phyloP scores from a whole-genome alignment of 208 protist genomes.

The Angomonas ambiguus region DNA sequence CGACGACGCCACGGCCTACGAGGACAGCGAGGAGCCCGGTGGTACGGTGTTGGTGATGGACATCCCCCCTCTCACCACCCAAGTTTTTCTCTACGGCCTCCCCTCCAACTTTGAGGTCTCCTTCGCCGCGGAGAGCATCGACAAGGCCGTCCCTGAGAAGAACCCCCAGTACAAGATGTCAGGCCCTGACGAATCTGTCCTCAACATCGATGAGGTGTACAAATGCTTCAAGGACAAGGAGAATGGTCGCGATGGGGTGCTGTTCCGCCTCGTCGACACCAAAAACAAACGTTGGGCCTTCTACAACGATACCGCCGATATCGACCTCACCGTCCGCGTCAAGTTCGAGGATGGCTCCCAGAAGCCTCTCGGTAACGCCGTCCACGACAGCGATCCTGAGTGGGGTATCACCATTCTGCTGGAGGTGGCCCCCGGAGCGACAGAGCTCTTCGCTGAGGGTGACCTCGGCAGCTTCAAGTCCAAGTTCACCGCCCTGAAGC shows the following conservation, averaged over 20 bases:
- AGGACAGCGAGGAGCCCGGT: conserved; percentile 35
- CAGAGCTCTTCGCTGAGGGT: conserved; percentile 9
- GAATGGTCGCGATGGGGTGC: conserved; percentile 31
- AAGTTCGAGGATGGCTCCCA: conserved; percentile 36
- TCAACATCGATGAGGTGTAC: conserved; percentile 46
- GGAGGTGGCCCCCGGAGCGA: conserved; percentile 2
- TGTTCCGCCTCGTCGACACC: conserved; percentile 66
- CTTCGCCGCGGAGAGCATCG: conserved; percentile 42
- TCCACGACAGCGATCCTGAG: conserved; percentile 21
- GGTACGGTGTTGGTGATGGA: conserved; percentile 46
- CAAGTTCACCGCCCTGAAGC: conserved; percentile 20
- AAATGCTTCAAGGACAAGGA: conserved; percentile 59
- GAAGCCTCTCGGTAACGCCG: conserved; percentile 35
- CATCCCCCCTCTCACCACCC: conserved; percentile 47
- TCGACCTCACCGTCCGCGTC: conserved; percentile 18
- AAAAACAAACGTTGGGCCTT: conserved; percentile 49
- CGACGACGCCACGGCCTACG: conserved; percentile 24
- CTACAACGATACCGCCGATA: conserved; percentile 74
- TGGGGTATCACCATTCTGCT: conserved; percentile 8
- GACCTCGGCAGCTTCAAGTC: conserved; percentile 1
- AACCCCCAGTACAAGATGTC: conserved; percentile 45
- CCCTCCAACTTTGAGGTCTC: conserved; percentile 53
- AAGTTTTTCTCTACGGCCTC: conserved; percentile 50
- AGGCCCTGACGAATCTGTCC: conserved; percentile 37
- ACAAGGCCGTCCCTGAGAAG: conserved; percentile 34